These are phyloP conservation scores for Atkinsonella hypoxylon DNA, from an alignment of 2,329 filamentous ascomycete species.

Conservation along the genomic window DNA sequence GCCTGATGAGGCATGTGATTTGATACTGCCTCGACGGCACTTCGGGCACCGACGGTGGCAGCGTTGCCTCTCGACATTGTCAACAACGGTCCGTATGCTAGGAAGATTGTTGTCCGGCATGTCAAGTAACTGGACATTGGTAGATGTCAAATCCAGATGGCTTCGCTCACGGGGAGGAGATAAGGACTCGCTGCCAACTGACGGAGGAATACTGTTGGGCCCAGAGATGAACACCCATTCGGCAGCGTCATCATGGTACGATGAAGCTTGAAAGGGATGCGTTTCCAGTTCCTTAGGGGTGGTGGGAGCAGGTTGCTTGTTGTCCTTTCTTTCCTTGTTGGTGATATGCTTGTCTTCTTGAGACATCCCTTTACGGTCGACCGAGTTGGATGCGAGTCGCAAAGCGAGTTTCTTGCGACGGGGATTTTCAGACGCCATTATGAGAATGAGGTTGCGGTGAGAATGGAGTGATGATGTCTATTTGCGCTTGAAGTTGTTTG, in stretches of 20 bases:
- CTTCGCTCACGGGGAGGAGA: background rate
- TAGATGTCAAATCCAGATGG: background rate
- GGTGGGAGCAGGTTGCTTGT: background rate
- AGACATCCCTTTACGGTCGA: background rate
- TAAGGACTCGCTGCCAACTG: background rate
- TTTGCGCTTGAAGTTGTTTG: background rate
- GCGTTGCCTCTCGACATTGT: background rate
- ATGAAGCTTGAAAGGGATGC: background rate
- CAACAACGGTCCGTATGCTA: background rate
- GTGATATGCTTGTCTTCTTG: background rate
- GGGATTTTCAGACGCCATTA: background rate
- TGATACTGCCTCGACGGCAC: background rate
- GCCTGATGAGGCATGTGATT: background rate
- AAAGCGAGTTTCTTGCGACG: background rate
- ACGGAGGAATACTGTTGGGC: background rate
- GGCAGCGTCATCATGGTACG: background rate
- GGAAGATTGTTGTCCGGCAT: background rate
- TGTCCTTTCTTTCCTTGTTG: background rate
- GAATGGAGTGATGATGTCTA: background rate
- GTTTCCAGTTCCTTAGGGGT: background rate
- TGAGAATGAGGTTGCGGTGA: background rate
- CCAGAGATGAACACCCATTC: slow-evolving; percentile 4
- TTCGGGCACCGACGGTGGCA: slow-evolving; percentile 2
- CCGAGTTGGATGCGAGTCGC: background rate
- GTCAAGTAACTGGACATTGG: slow-evolving; percentile 3